Base-by-base conservation (phyloP, 345 rosid species). In the Arabis alpina region DNA sequence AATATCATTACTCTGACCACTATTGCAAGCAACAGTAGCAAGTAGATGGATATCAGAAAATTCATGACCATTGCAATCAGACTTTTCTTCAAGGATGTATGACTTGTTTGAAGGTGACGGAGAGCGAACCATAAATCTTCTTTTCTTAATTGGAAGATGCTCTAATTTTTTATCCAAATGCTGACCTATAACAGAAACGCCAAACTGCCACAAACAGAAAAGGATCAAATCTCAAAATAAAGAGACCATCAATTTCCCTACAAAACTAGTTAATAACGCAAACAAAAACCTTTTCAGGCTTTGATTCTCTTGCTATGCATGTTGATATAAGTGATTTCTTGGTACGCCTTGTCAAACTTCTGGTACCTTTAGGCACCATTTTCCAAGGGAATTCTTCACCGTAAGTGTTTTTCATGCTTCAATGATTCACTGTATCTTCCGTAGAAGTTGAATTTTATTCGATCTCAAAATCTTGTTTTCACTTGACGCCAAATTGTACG, bases 11-110 rank as follows among this genome's bases (percentile, higher is more conserved):
- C 64, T 64, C 64, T 83, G 39, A 60, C 51, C 51, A 55, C 71
- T 71, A 67, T 53, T 57, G 73, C 91, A 84, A 48, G 87, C 88
- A 28, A 66, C 89, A 41, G 77, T 76, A 32, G 89, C 89, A 68
- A 87, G 89, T 36, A 87, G 79, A 65, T 71, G 82, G 34, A 86
- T 81, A 51, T 85, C 87, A 47, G 90, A 86, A 71, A 86, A 86
- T 66, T 83, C 87, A 4, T 75, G 78, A 6, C 70, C 73, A 2
- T 45, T 57, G 32, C 37, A 52, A 65, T 57, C 84, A 43, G 55
- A 58, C 34, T 60, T 75, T 24, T 37, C 72, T 44, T 61, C 34
- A 14, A 8, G 3, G 49, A 34, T 45, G 5, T 50, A 60, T 40
- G 42, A 44, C 39, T 64, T 49, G 3, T 79, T 55, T 42, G 64